Conservation (phyloP, 352 stramenopile species). For the Phytophthora multivora region DNA sequence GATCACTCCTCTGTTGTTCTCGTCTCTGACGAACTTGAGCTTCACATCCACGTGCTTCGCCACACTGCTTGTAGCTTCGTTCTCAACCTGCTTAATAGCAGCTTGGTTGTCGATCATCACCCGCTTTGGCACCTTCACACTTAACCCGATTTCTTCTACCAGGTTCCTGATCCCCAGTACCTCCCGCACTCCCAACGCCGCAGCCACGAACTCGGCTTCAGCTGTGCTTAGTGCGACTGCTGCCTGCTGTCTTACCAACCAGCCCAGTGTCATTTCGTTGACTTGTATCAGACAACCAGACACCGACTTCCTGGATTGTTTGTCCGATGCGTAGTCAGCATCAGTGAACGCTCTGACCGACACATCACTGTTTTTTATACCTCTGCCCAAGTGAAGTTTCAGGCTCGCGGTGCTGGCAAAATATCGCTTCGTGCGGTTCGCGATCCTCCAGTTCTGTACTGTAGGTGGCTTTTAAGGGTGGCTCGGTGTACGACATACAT, state of each 20-base stretch:
- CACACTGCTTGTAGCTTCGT: not conserved
- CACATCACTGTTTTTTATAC: not conserved
- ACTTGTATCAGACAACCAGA: not conserved
- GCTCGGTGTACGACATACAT: not conserved
- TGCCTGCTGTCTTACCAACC: slow-evolving; percentile 16
- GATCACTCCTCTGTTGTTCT: not conserved
- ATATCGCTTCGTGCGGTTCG: not conserved
- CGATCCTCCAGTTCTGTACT: not conserved
- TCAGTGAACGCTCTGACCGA: not conserved
- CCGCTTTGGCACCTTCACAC: not conserved
- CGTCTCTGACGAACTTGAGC: not conserved
- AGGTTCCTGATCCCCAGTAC: not conserved
- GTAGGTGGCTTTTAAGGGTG: not conserved
- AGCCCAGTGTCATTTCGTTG: slow-evolving; percentile 12
- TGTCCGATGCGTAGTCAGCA: not conserved
- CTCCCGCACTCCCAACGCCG: not conserved
- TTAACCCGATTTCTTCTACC: not conserved
- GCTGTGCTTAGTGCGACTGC: slow-evolving; percentile 14
- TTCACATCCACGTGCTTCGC: not conserved
- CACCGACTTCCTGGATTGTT: not conserved
- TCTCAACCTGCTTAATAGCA: not conserved
- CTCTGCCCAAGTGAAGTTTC: not conserved
- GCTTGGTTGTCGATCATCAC: not conserved
- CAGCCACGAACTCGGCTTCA: slow-evolving; percentile 18
- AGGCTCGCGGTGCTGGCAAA: not conserved